phyloP scores from a whole-genome alignment of 768 basidiomycete species.

The Auriscalpium vulgare region DNA sequence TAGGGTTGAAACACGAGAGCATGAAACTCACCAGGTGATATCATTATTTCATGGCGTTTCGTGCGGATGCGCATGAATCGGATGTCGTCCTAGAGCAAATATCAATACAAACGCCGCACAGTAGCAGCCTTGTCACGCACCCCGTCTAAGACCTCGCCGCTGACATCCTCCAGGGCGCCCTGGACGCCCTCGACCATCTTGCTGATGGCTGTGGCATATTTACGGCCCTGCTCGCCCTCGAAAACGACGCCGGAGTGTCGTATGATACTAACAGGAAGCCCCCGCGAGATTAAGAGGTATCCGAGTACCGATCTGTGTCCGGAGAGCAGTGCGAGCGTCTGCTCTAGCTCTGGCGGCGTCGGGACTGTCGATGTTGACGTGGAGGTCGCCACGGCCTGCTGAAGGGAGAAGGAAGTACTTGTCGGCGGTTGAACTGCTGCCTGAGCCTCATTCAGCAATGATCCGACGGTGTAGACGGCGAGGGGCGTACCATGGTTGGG shows the following conservation, averaged over 20 bases:
- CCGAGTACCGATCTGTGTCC: constrained; percentile 82
- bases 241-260: constrained; percentile 80
- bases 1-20: background rate
- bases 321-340: constrained; percentile 66
- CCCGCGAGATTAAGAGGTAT: constrained; percentile 75
- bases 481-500: background rate
- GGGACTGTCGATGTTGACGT: constrained; percentile 10
- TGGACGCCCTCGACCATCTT: constrained; percentile 76
- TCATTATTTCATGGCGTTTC: constrained; percentile 87
- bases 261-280: constrained; percentile 69
- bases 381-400: constrained; percentile 12
- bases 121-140: constrained; percentile 33
- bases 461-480: background rate
- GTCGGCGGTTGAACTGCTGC: constrained; percentile 6
- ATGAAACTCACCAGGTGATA: constrained; percentile 69
- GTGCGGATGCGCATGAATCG: constrained; percentile 88
- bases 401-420: constrained; percentile 15
- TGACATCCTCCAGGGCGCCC: constrained; percentile 70
- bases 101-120: background rate
- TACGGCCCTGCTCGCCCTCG: constrained; percentile 74
- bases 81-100: constrained; percentile 60
- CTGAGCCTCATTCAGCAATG: background rate
- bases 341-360: constrained; percentile 76
- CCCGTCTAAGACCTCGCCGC: constrained; percentile 50
- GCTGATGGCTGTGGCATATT: constrained; percentile 64